phyloP scores from a whole-genome alignment of 371 early-diverging fungal genomes.

The Mortierella sp. region DNA sequence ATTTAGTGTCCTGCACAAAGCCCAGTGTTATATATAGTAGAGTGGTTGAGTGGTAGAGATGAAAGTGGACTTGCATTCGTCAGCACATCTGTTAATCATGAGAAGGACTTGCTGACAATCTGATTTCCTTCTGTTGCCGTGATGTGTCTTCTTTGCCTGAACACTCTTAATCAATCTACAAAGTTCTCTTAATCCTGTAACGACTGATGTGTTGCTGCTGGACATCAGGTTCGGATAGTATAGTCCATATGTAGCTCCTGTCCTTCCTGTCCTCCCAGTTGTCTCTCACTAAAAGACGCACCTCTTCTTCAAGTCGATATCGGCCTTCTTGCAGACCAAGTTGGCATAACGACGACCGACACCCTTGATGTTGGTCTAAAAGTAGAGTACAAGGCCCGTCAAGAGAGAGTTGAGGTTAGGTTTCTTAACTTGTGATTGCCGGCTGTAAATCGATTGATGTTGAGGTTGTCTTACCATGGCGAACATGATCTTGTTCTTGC shows the following conservation, averaged over 20 bases:
- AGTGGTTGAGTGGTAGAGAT: neutral
- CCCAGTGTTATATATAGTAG: neutral
- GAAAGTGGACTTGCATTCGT: neutral
- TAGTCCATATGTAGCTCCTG: neutral
- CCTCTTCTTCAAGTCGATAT: constrained; percentile 95
- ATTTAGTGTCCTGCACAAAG: neutral
- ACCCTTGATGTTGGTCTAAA: constrained; percentile 95
- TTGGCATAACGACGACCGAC: constrained; percentile 98
- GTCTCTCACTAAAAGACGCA: constrained; percentile 44
- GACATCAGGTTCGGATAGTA: neutral
- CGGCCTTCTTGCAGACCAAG: constrained; percentile 98
- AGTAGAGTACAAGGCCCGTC: neutral
- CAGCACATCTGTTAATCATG: too few relatives aligned
- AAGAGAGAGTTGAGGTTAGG: neutral
- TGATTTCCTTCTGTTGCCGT: constrained; percentile 4
- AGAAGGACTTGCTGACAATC: neutral
- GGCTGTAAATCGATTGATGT: neutral
- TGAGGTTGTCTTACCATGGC: constrained; percentile 72
- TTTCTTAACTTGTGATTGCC: neutral
- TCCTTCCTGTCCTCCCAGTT: neutral
- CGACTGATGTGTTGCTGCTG: neutral
- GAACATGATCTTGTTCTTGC: constrained; percentile 95
- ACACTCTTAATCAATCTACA: neutral
- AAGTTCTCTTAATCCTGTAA: neutral
- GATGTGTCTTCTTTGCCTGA: neutral